A percentile compares a stretch with the other conserved stretches of the same genome.
These are phyloP conservation scores for Priceomyces melissophilus DNA, from an alignment of 805 yeast genomes.

Conservation along the genomic window DNA sequence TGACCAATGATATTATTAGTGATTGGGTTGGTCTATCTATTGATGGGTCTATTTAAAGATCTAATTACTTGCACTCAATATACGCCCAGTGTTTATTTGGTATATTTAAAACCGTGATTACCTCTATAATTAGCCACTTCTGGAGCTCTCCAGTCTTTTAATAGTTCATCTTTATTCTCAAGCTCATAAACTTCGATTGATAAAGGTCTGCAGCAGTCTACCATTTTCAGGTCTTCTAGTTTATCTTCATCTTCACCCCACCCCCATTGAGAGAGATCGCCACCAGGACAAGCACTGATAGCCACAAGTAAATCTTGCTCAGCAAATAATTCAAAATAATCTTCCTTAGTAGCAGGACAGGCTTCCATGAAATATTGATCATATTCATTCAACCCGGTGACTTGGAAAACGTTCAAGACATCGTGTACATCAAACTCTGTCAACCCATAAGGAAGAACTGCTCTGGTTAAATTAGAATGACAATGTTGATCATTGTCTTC, in stretches of 20 bases:
- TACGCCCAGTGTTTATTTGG: not conserved
- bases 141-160: constrained; percentile 52
- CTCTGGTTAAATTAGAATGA: constrained; percentile 60
- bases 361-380: constrained; percentile 72
- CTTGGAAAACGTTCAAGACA: constrained; percentile 66
- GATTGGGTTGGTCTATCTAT: constrained; percentile 46
- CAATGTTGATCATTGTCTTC: constrained; percentile 66
- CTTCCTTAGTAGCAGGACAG: constrained; percentile 57
- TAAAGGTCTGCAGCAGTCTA: constrained; percentile 59
- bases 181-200: constrained; percentile 59
- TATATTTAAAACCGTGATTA: constrained; percentile 45
- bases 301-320: constrained; percentile 64
- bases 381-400: constrained; percentile 61
- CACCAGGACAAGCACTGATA: constrained; percentile 67
- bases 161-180: constrained; percentile 37
- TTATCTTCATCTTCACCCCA: constrained; percentile 61
- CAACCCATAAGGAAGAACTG: constrained; percentile 57
- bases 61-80: not conserved
- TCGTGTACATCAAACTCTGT: constrained; percentile 68
- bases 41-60: constrained; percentile 35
- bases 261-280: constrained; percentile 65
- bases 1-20: constrained; percentile 40
- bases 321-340: constrained; percentile 64
- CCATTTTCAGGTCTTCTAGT: constrained; percentile 47
- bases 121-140: constrained; percentile 52